These are phyloP conservation scores for Striga asiatica DNA, from an alignment of 257 asterid species.

Conservation along the genomic window DNA sequence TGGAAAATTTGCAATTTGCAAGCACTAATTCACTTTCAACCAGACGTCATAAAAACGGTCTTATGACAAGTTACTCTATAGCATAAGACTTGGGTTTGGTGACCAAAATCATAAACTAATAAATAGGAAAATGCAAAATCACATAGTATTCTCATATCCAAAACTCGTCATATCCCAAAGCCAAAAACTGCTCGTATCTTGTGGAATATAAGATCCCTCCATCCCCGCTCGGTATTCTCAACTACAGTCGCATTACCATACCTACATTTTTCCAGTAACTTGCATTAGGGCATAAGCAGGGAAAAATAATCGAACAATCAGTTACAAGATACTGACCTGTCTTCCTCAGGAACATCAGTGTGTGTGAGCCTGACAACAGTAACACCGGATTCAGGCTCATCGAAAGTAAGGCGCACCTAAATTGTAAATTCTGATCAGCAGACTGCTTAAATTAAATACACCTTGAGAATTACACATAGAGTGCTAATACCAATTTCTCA, in stretches of 20 bases:
- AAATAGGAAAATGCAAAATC: background rate
- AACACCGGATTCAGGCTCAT: constrained; percentile 82
- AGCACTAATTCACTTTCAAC: background rate
- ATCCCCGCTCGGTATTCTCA: constrained; percentile 92
- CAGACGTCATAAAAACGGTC: background rate
- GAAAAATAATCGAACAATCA: background rate
- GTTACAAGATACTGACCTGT: constrained; percentile 50
- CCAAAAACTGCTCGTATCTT: constrained; percentile 58
- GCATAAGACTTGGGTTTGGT: background rate
- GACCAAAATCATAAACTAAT: background rate
- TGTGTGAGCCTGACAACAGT: constrained; percentile 71
- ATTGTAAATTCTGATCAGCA: background rate
- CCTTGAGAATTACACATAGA: too few species aligned
- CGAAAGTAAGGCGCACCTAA: constrained; percentile 72
- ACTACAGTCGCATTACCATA: constrained; percentile 93
- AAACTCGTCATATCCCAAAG: constrained; percentile 47
- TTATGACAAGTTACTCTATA: background rate
- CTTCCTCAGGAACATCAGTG: constrained; percentile 84
- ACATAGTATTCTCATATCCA: too few species aligned
- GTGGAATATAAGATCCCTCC: constrained; percentile 91
- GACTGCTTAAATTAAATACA: background rate
- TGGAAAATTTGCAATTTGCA: too few species aligned
- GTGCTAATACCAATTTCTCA: too few species aligned
- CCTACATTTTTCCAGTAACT: constrained; percentile 16
- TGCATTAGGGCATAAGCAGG: background rate